phyloP scores from a whole-genome alignment of 2,329 filamentous ascomycete species.

The Gaeumannomyces tritici region DNA sequence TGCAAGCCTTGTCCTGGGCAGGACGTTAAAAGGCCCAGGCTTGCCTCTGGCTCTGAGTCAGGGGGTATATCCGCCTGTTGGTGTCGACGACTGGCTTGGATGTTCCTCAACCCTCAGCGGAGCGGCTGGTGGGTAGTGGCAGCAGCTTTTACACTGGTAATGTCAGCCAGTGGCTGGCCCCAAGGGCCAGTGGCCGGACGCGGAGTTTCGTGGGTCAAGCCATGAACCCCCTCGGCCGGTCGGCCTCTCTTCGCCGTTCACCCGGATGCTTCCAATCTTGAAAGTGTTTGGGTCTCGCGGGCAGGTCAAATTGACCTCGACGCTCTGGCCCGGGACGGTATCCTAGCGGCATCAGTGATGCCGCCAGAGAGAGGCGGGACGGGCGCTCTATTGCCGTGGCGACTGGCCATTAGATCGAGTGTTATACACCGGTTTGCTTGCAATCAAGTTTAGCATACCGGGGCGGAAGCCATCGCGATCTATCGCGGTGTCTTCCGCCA shows the following conservation, averaged over 20 bases:
- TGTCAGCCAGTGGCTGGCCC: not conserved
- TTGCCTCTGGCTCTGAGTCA: not conserved
- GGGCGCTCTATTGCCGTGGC: conserved; percentile 1
- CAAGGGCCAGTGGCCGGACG: not conserved
- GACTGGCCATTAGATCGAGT: conserved; percentile 1
- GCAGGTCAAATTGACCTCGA: not conserved
- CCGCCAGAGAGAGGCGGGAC: not conserved
- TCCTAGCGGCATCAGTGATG: too few relatives aligned
- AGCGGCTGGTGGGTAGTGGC: not conserved
- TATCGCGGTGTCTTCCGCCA: not conserved
- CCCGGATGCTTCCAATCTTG: not conserved
- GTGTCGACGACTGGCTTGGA: not conserved
- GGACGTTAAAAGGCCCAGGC: conserved; percentile 8
- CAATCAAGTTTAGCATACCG: not conserved
- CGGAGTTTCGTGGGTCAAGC: not conserved
- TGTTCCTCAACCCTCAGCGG: not conserved
- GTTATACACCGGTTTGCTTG: conserved; percentile 3
- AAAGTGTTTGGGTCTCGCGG: not conserved
- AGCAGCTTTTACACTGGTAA: not conserved
- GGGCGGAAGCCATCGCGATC: not conserved
- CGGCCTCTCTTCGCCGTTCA: not conserved
- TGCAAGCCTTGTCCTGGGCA: conserved; percentile 6
- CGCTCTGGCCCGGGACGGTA: not conserved
- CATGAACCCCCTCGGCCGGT: not conserved
- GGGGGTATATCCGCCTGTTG: not conserved